Base-by-base conservation (phyloP, 768 basidiomycete genomes). In the Cubamyces lactineus region DNA sequence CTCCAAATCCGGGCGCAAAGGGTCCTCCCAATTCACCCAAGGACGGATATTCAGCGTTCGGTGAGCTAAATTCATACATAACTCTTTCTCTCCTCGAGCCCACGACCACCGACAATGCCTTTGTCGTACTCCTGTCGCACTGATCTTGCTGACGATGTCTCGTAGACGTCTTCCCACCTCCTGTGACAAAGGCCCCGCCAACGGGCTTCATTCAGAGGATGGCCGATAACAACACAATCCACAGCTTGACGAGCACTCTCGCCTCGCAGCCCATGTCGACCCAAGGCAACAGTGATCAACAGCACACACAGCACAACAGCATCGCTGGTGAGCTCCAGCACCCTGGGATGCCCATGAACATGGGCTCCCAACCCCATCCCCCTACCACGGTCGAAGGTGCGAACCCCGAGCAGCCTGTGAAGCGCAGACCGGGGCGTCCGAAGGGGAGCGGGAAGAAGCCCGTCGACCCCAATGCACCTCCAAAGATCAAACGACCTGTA, bases 371-470 rank as follows among this genome's bases (percentile, higher is more conserved):
- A 24, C 47, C 61, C 19, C 61, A 52, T 6, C 59, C 53, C 23
- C 51, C 61, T 15, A 50, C 54, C 17, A 23, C 45, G 23, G 51
- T 58, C 42, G 60, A 61, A 17, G 60, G 56, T 26, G 64, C 58
- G n/a, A 61, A 62, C 24, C 48, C 68, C n/a, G 70, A 70, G 23
- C 52, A 73, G 11, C 79, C 82, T 1, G 73, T 74, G 21, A 91
- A 91, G 72, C 86, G 91, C 45, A 83, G 83, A 17, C 88, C 89
- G 12, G 91, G 90, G 2, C 79, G 91, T 34, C 91, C 91, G 5
- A 91, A 90, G 70, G 91, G 90, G 39, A 91, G 88, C 69, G 88
- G 87, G 13, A 90, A 89, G 77, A 92, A 92, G 71, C 73, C 76
- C 39, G 73, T 78, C 28, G 68, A 74, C 12, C 64, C 76, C 21